Base-by-base conservation (phyloP, 768 basidiomycete genomes). In the Hortiboletus flavorubellus region DNA sequence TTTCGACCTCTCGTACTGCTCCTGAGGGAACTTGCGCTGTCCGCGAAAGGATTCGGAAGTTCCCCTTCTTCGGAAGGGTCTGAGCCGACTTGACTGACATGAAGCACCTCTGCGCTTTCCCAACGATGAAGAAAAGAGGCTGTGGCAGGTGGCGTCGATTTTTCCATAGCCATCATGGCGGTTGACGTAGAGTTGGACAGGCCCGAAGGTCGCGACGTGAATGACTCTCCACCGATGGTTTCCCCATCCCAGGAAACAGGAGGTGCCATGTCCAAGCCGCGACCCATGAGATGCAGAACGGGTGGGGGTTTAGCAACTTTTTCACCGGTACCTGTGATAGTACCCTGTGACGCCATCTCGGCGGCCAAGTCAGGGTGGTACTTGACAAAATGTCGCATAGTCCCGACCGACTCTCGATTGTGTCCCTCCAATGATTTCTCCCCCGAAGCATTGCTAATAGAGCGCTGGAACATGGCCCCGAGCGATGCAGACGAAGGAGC, bases 61-160 rank as follows among this genome's bases (percentile, higher is more conserved):
- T 65, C 55, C 6, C 31, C 38, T 5, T 15, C 8, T 4, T 60
- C 58, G 29, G 51, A 35, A 16, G 23, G 9, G 14, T 48, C 58
- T 1, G 56, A 43, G 42, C 66, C 67, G 2, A 64, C 48, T 42
- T 69, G 67, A 31, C 67, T 72, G 44, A 72, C 72, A 51, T 80
- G 72, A 48, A 86, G 59, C 18, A 87, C 82, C 62, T 87, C 83
- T 4, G 86, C 86, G 8, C 83, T 84, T 67, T 89, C 82, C 87
- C 87, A 89, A 45, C 68, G 76, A 71, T 89, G 87, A 2, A 72
- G 66, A 15, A 76, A 71, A 2, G 80, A 77, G 4, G 70, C 62
- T 29, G 75, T 82, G 12, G 84, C 80, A 8, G 74, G 74, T 44
- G 87, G 87, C 5, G 87, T 89, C 58, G 79, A 80, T 64, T 82